phyloP scores from a whole-genome alignment of 148 eudicot species.

The Fallopia convolvulus region DNA sequence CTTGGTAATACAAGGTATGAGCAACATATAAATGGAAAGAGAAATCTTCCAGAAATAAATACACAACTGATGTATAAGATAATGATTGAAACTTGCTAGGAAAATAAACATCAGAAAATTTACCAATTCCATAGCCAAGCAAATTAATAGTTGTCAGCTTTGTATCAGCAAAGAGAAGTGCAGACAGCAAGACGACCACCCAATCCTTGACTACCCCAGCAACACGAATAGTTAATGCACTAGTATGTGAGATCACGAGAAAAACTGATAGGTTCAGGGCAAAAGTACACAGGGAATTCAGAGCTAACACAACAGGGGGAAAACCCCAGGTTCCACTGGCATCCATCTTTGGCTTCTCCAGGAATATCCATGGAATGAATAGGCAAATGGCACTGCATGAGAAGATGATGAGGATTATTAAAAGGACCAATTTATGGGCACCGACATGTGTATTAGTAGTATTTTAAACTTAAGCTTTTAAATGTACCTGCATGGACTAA shows the following conservation, averaged over 20 bases:
- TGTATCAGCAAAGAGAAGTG: conserved; percentile 92
- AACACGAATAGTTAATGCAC: conserved; percentile 96
- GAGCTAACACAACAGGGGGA: conserved; percentile 58
- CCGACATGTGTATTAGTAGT: background rate
- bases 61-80: background rate
- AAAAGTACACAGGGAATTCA: conserved; percentile 90
- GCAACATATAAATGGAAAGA: background rate
- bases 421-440: background rate
- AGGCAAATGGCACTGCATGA: conserved; percentile 86
- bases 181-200: conserved; percentile 92
- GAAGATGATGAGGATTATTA: background rate
- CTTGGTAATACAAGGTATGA: too few relatives aligned
- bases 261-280: conserved; percentile 96
- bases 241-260: conserved; percentile 89
- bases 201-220: conserved; percentile 99
- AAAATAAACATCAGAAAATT: conserved; percentile 8
- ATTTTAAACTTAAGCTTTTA: background rate
- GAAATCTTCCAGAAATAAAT: background rate
- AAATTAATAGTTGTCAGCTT: conserved; percentile 79
- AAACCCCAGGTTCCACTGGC: conserved; percentile 72
- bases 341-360: conserved; percentile 94
- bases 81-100: background rate
- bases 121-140: conserved; percentile 94
- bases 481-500: conserved; percentile 92
- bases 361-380: conserved; percentile 90